Conservation (phyloP, 1,139 yeast species). For the Ogataea hybrid region DNA sequence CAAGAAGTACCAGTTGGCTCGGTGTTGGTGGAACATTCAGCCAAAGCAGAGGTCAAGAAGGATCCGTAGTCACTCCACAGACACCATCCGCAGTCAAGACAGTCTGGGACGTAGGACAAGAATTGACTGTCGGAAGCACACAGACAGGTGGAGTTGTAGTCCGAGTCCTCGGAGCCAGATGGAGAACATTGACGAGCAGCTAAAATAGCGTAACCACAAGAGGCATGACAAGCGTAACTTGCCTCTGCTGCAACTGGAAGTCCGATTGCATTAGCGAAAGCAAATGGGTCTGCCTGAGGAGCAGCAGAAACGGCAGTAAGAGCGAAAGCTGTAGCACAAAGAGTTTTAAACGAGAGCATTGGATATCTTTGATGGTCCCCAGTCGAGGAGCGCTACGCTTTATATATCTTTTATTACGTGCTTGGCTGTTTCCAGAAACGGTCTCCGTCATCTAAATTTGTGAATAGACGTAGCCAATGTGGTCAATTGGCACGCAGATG, state of each 20-base stretch:
- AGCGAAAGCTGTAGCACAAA: conserved; percentile 15
- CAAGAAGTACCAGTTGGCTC: conserved; percentile 32
- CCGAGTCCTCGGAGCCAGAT: conserved; percentile 21
- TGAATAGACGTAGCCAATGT: background rate
- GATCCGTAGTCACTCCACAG: conserved; percentile 31
- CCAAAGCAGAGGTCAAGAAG: conserved; percentile 27
- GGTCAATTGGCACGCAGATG: background rate
- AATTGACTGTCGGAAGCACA: conserved; percentile 26
- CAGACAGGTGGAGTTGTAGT: conserved; percentile 28
- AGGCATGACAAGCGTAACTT: conserved; percentile 25
- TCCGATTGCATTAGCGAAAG: conserved; percentile 22
- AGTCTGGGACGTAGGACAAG: conserved; percentile 22
- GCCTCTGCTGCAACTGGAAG: conserved; percentile 21
- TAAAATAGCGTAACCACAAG: conserved; percentile 27
- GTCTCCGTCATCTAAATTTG: background rate
- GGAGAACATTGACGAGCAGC: conserved; percentile 23
- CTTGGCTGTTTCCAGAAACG: background rate
- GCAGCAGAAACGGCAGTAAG: conserved; percentile 19
- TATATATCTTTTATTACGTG: background rate
- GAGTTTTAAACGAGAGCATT: conserved; percentile 14
- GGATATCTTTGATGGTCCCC: conserved; percentile 3
- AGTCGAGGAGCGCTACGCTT: background rate
- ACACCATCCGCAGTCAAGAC: conserved; percentile 35
- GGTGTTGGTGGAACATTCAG: conserved; percentile 27
- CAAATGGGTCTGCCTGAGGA: conserved; percentile 21